Conservation (phyloP, 129 eudicot species). For the Helianthus tuberosus region DNA sequence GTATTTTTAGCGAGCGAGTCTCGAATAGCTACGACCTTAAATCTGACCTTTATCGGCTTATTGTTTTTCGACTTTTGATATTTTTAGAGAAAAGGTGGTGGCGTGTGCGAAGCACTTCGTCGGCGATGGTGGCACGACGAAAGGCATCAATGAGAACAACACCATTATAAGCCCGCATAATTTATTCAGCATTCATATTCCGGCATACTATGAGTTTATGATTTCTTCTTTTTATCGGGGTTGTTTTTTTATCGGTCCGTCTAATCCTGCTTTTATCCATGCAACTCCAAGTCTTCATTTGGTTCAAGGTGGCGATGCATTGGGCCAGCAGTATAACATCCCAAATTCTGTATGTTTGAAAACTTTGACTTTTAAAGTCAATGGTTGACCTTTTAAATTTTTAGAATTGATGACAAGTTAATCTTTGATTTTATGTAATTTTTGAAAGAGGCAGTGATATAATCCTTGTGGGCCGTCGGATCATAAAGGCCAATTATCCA, state of each 20-base stretch:
- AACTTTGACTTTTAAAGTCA: neutral
- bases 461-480: constrained; percentile 95
- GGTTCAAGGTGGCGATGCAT: too few species aligned
- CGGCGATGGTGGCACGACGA: constrained; percentile 83
- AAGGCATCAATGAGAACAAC: constrained; percentile 75
- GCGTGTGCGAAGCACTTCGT: constrained; percentile 80
- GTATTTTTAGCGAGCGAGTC: too few species aligned
- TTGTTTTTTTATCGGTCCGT: too few species aligned
- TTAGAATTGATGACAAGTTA: constrained; percentile 11
- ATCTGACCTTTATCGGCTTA: neutral
- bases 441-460: constrained; percentile 86
- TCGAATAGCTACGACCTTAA: too few species aligned
- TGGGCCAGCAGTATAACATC: too few species aligned
- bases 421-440: constrained; percentile 55
- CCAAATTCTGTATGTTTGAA: too few species aligned
- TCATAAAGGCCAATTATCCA: constrained; percentile 78
- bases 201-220: constrained; percentile 72
- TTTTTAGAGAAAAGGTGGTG: constrained; percentile 56
- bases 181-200: constrained; percentile 76
- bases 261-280: too few species aligned
- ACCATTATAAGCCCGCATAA: constrained; percentile 47
- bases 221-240: too few species aligned
- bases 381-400: neutral
- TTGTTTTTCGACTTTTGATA: neutral
- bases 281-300: too few species aligned